A percentile compares a stretch with the other conserved stretches of the same genome.
Evolutionary conservation across 176 grass and related monocot genomes (phyloP).

Genomic region (Musa schizocarpa): DNA sequence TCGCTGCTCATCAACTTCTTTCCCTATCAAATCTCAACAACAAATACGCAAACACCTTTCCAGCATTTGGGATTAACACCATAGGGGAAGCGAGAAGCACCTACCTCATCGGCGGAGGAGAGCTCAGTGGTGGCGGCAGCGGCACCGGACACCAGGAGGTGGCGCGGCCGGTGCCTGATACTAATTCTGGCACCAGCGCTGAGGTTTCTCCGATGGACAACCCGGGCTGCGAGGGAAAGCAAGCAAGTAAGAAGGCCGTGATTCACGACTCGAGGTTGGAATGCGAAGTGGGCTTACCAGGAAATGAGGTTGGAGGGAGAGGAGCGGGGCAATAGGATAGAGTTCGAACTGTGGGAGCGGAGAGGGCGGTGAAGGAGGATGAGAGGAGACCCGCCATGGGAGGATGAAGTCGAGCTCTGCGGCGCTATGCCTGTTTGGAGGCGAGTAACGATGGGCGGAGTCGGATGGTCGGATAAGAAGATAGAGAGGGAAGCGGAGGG

Average conservation of each 20-base stretch:
- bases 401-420: background rate
- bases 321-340: background rate
- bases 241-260: background rate
- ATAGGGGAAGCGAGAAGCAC: background rate
- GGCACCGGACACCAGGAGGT: slow-evolving; percentile 47
- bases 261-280: too few relatives aligned
- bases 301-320: background rate
- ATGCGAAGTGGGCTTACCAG: background rate
- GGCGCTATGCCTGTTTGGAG: too few relatives aligned
- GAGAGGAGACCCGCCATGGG: background rate
- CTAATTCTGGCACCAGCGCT: background rate
- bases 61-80: background rate
- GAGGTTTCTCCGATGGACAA: background rate
- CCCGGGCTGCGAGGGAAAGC: background rate
- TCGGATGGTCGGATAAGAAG: background rate
- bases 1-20: slow-evolving; percentile 38
- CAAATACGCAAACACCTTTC: background rate
- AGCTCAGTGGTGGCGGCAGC: slow-evolving; percentile 41
- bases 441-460: background rate
- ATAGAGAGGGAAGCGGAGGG: background rate
- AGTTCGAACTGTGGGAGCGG: too few relatives aligned
- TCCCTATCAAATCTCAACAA: slow-evolving; percentile 5
- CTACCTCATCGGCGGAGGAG: slow-evolving; percentile 35
- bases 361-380: background rate
- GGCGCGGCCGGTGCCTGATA: slow-evolving; percentile 24